phyloP scores from a whole-genome alignment of 1,284 basidiomycete species.

The Malassezia globosa region DNA sequence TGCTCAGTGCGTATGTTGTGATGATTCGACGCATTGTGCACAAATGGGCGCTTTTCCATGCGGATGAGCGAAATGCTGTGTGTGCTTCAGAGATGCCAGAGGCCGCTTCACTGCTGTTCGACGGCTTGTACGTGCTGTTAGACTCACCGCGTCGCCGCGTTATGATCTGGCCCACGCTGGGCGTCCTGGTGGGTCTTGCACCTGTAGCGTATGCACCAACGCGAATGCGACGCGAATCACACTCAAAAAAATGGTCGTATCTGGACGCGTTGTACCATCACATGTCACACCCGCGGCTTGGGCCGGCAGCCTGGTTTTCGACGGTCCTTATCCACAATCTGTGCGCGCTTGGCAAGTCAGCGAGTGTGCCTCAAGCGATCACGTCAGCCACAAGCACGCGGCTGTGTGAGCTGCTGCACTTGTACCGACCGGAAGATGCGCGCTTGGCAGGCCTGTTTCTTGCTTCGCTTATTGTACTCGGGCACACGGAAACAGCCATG shows the following conservation, averaged over 20 bases:
- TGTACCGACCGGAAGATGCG: neutral
- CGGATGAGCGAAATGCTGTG: neutral
- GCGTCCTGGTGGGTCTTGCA: neutral
- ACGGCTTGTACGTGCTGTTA: neutral
- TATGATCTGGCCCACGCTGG: slow-evolving; percentile 11
- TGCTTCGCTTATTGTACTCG: neutral
- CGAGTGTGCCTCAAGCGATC: neutral
- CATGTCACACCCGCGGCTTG: neutral
- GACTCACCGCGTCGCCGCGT: slow-evolving; percentile 4
- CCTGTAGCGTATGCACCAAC: neutral
- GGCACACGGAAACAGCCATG: neutral
- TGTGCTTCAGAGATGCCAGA: neutral
- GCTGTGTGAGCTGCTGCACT: neutral
- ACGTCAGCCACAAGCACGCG: neutral
- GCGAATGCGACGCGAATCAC: slow-evolving; percentile 4
- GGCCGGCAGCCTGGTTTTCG: neutral
- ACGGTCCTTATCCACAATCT: neutral
- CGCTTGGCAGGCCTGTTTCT: neutral
- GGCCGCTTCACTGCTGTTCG: neutral
- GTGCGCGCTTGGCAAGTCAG: neutral
- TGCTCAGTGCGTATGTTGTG: neutral
- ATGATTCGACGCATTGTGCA: slow-evolving; percentile 2
- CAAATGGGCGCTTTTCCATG: slow-evolving; percentile 1
- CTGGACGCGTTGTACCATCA: slow-evolving; percentile 4
- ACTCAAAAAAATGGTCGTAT: neutral